Evolutionary conservation across 768 basidiomycete species (phyloP).

Genomic region (Pisolithus marmoratus): DNA sequence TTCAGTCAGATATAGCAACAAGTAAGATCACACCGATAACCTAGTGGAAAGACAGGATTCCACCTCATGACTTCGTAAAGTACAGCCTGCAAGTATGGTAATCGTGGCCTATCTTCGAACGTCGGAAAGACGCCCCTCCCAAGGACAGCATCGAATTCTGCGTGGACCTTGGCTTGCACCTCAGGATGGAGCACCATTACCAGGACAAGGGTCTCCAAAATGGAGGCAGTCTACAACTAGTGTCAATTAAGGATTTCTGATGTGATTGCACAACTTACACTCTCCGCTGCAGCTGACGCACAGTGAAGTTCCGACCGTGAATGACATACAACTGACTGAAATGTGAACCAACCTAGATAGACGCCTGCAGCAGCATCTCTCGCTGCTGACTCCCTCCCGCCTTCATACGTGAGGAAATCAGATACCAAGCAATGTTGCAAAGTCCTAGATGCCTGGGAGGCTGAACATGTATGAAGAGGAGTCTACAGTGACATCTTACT

Average conservation of each 20-base stretch:
- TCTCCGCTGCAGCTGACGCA: not conserved
- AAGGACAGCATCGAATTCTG: slow-evolving; percentile 22
- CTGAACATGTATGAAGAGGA: no score
- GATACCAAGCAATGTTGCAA: not conserved
- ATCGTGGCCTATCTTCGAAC: slow-evolving; percentile 22
- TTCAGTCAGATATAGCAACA: not conserved
- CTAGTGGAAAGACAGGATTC: slow-evolving; percentile 30
- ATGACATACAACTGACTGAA: not conserved
- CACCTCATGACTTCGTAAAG: slow-evolving; percentile 28
- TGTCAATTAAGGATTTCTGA: not conserved
- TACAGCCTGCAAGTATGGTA: slow-evolving; percentile 24
- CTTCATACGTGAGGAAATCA: not conserved
- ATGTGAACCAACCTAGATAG: not conserved
- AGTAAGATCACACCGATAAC: slow-evolving; percentile 1
- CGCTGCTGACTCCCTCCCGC: not conserved
- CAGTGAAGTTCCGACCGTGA: not conserved
- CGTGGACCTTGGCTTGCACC: slow-evolving; percentile 25
- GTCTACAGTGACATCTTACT: no score
- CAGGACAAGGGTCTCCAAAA: slow-evolving; percentile 18
- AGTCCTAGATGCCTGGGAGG: not conserved
- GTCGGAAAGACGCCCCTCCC: slow-evolving; percentile 26
- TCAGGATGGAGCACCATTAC: slow-evolving; percentile 25
- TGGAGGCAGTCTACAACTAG: not conserved
- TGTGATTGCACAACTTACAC: not conserved
- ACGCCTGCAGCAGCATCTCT: not conserved